Conservation (phyloP, 768 basidiomycete genomes). For the Amanita brunnescens region DNA sequence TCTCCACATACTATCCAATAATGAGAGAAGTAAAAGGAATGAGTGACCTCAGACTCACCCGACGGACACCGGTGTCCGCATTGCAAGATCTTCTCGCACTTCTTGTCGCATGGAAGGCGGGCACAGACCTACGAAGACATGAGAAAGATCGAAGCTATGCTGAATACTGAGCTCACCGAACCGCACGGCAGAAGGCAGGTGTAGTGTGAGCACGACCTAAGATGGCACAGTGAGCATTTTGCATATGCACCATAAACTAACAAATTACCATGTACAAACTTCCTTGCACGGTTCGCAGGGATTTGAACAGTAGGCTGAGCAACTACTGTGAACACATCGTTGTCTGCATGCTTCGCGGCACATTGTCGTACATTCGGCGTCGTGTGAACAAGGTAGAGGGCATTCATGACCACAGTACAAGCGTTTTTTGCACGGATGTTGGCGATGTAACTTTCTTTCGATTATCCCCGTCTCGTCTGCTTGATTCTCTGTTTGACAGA, state of each 20-base stretch:
- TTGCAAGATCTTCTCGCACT: conserved; percentile 35
- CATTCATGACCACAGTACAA: conserved; percentile 55
- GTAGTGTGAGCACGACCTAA: conserved; percentile 46
- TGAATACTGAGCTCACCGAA: conserved; percentile 36
- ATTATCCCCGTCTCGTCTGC: conserved; percentile 9
- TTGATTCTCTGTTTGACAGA: conserved; percentile 33
- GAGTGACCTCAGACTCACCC: conserved; percentile 27
- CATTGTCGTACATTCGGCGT: conserved; percentile 37
- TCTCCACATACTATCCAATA: conserved; percentile 54
- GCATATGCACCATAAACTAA: background rate
- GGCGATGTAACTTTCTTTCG: conserved; percentile 26
- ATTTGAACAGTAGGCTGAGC: conserved; percentile 36
- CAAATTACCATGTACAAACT: conserved; percentile 42
- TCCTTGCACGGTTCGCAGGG: conserved; percentile 59
- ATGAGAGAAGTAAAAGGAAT: background rate
- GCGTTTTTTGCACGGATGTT: conserved; percentile 40
- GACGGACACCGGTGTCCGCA: conserved; percentile 67
- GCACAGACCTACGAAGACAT: conserved; percentile 42
- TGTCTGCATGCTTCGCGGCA: conserved; percentile 46
- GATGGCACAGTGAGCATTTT: background rate
- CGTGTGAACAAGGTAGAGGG: conserved; percentile 34
- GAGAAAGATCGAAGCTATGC: background rate
- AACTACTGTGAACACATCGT: conserved; percentile 43
- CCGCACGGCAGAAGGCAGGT: conserved; percentile 58
- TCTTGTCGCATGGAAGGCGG: conserved; percentile 53